A percentile compares a stretch with the other conserved stretches of the same genome.
Evolutionary conservation across 2,329 filamentous ascomycete genomes (phyloP).

Genomic region (Helotiales sp.): DNA sequence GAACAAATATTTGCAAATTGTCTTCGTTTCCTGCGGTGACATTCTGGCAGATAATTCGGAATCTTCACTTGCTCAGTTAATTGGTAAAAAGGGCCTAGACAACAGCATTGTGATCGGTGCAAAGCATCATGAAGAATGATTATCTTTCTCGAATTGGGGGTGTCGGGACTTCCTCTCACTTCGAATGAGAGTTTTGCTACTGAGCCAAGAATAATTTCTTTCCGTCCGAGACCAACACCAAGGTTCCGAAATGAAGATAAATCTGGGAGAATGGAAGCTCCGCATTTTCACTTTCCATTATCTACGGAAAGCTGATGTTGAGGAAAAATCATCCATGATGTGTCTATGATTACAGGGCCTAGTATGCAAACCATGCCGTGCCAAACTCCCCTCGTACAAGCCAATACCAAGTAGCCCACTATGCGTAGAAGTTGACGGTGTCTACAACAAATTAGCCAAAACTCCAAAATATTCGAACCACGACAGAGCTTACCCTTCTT

Average conservation of each 20-base stretch:
- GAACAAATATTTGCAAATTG: no score
- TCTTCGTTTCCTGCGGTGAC: no score
- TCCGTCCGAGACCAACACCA: not conserved
- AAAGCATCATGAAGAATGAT: no score
- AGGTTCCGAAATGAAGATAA: not conserved
- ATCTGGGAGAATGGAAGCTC: not conserved
- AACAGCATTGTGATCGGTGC: no score
- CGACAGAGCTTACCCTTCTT: conserved; percentile 51
- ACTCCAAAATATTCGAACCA: not conserved
- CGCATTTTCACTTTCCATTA: conserved; percentile 3
- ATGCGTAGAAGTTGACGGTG: conserved; percentile 42
- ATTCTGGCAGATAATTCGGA: no score
- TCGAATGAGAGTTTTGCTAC: not conserved
- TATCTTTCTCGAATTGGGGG: no score
- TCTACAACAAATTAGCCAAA: conserved; percentile 29
- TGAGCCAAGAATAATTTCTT: not conserved
- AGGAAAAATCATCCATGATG: conserved; percentile 29
- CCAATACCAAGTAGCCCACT: conserved; percentile 21
- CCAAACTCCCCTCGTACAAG: conserved; percentile 34
- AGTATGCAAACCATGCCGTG: conserved; percentile 37
- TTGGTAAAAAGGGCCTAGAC: no score
- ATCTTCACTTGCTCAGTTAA: no score
- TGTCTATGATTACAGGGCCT: conserved; percentile 42
- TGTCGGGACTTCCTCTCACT: no score
- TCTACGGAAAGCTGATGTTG: conserved; percentile 10